These are phyloP conservation scores for Moelleriella libera DNA, from an alignment of 2,329 filamentous ascomycete species.

Conservation along the genomic window DNA sequence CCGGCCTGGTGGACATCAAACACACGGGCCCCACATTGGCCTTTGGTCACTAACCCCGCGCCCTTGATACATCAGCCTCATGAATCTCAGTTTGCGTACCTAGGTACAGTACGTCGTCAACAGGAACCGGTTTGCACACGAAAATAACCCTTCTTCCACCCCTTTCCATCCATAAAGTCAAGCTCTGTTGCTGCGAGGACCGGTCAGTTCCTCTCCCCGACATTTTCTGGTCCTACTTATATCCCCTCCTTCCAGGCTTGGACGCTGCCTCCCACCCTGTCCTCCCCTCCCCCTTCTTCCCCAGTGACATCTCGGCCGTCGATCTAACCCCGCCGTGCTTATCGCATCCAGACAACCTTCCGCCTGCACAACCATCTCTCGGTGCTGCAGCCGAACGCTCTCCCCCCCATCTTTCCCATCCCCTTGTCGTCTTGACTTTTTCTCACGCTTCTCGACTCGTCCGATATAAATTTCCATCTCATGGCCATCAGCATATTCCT, in stretches of 20 bases:
- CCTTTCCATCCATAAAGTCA: too few species aligned
- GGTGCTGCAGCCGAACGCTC: too few species aligned
- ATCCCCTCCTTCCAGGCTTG: neutral
- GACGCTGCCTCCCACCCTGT: neutral
- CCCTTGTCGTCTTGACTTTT: neutral
- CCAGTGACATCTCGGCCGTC: neutral
- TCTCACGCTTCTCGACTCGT: neutral
- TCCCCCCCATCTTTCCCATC: neutral
- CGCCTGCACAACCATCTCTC: neutral
- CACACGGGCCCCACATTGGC: too few species aligned
- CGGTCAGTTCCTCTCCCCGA: neutral
- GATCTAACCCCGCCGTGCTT: neutral
- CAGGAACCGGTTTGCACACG: neutral
- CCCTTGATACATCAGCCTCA: too few species aligned
- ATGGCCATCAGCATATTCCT: constrained; percentile 2
- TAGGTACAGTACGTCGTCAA: neutral
- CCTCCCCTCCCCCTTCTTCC: neutral
- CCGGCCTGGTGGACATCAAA: too few species aligned
- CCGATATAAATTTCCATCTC: neutral
- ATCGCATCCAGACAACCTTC: neutral
- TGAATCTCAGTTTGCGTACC: too few species aligned
- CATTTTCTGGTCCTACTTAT: neutral
- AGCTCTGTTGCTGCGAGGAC: too few species aligned
- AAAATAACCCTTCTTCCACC: too few species aligned
- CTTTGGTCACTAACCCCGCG: too few species aligned